These are phyloP conservation scores for Aspergillus unguis DNA, from an alignment of 2,329 filamentous ascomycete genomes.

Conservation along the genomic window DNA sequence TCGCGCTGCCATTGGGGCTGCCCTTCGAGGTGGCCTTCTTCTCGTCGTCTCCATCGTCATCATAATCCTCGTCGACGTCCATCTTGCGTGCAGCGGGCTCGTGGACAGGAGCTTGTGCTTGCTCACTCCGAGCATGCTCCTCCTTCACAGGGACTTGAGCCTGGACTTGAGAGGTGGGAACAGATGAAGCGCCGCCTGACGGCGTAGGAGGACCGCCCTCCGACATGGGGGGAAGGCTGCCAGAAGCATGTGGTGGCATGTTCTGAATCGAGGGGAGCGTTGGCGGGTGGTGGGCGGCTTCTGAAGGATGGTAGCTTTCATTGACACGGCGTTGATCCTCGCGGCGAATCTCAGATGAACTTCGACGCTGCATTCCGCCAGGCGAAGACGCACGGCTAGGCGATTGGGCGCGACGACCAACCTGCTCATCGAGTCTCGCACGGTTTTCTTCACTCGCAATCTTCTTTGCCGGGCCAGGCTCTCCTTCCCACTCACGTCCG, in stretches of 20 bases:
- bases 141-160: slow-evolving; percentile 57
- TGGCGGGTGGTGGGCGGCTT: slow-evolving; percentile 81
- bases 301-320: slow-evolving; percentile 85
- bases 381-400: slow-evolving; percentile 59
- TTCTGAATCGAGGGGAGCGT: slow-evolving; percentile 53
- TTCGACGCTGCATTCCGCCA: slow-evolving; percentile 67
- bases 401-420: slow-evolving; percentile 68
- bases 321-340: slow-evolving; percentile 68
- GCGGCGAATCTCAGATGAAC: slow-evolving; percentile 69
- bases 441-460: slow-evolving; percentile 83
- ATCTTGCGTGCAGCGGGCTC: slow-evolving; percentile 92
- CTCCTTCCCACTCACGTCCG: slow-evolving; percentile 88
- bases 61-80: slow-evolving; percentile 96
- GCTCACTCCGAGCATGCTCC: slow-evolving; percentile 50
- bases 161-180: slow-evolving; percentile 50
- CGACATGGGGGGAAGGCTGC: slow-evolving; percentile 58
- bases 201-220: slow-evolving; percentile 38
- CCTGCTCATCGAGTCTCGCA: slow-evolving; percentile 79
- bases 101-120: slow-evolving; percentile 54
- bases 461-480: slow-evolving; percentile 69
- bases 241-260: slow-evolving; percentile 47
- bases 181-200: slow-evolving; percentile 43
- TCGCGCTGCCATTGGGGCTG: slow-evolving; percentile 33
- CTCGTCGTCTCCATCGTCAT: slow-evolving; percentile 88
- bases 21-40: slow-evolving; percentile 45